Base-by-base conservation (phyloP, 2,329 filamentous ascomycete genomes). In the Emmonsiellopsis sp. region DNA sequence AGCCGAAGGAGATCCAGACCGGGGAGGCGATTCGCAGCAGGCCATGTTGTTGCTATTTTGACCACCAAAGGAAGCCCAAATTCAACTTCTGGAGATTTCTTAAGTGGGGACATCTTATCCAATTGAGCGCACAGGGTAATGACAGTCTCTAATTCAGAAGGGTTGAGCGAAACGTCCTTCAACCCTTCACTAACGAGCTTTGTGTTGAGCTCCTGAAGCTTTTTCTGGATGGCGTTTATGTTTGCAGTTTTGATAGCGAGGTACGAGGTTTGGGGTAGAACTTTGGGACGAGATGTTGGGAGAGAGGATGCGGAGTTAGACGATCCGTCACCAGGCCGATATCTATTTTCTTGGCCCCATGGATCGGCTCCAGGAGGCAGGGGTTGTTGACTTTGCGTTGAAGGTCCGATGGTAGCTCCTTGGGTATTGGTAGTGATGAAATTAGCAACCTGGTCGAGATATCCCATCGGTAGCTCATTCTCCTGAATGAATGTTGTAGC, bases 371-470 rank as follows among this genome's bases (percentile, higher is more conserved):
- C 79, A 13, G 73, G 69, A 2, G 75, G 67, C 14, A 60, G 58
- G 44, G 74, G 62, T 4, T 73, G 74, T 47, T 78, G 73, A 13
- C 66, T 63, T 49, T 77, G 73, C 13, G 67, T 63, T 49, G 75
- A 66, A 84, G 80, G 1, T 3, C 89, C 89, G n/a, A 95, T 73
- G 0, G 85, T 88, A 6, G 89, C 86, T 3, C 90, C 91, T 71
- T 92, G 83, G 0, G 91, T 95, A 64, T 97, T 97, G 53, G 86
- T 80, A 8, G 87, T 81, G 61, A 98, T 95, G 69, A 96, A 97
- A 60, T 93, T 87, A 6, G 91, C 88, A 13, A 96, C 90, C 65
- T 90, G 88, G 61, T 97, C 92, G 11, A 96, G 78, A 65, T 95
- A 97, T 3, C 81, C 83, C 52, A 94, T 80, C 1, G 92, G 88